Conservation (phyloP, 345 rosid genomes). For the Tarenaya hassleriana region DNA sequence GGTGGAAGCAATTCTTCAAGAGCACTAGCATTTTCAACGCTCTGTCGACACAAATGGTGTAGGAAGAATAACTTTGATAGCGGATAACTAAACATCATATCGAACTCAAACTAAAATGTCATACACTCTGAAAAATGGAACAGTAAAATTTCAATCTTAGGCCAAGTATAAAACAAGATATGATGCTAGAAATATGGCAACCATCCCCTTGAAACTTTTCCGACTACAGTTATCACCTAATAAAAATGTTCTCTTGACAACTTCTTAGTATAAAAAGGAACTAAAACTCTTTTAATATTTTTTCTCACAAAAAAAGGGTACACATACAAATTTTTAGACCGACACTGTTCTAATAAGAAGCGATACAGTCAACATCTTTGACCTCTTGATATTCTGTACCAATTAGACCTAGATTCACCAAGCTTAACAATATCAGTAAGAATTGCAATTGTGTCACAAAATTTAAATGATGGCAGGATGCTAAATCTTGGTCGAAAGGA, state of each 20-base stretch:
- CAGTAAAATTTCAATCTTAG: no score
- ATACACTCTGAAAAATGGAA: no score
- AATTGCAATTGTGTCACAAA: neutral
- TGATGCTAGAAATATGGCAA: no score
- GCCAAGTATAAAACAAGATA: no score
- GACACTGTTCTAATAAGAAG: constrained; percentile 2
- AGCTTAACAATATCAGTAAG: neutral
- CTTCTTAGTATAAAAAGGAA: no score
- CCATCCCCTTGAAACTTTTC: no score
- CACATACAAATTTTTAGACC: neutral
- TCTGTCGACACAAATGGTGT: constrained; percentile 38
- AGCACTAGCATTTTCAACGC: constrained; percentile 80
- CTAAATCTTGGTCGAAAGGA: neutral
- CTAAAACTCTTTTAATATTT: no score
- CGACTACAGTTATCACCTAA: no score
- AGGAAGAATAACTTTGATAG: constrained; percentile 5
- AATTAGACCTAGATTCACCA: neutral
- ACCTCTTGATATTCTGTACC: neutral
- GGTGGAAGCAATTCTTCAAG: constrained; percentile 91
- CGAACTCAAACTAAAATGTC: neutral
- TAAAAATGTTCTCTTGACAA: no score
- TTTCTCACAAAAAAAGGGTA: no score
- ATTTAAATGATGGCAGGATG: neutral
- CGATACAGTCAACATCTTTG: constrained; percentile 1
- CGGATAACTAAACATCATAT: constrained; percentile 17